These are phyloP conservation scores for Spongiforma sp. DNA, from an alignment of 1,284 basidiomycete species.

Conservation along the genomic window DNA sequence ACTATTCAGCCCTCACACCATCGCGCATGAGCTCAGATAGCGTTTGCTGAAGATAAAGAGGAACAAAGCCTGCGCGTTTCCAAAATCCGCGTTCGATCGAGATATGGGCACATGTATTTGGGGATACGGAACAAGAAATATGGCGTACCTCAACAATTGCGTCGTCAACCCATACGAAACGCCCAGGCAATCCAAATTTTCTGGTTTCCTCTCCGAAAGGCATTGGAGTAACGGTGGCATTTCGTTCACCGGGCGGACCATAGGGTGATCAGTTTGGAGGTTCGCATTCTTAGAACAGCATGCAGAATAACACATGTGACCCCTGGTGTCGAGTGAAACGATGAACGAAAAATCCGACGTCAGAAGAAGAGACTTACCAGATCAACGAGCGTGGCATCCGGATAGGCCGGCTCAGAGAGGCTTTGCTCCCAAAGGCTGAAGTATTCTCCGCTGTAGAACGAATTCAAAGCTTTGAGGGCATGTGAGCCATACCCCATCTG, in stretches of 20 bases:
- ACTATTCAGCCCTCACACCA: conserved; percentile 83
- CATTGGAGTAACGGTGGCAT: conserved; percentile 97
- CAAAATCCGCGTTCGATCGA: conserved; percentile 71
- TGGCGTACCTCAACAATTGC: conserved; percentile 72
- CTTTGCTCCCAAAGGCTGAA: conserved; percentile 84
- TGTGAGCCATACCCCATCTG: conserved; percentile 98
- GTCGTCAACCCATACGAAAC: conserved; percentile 96
- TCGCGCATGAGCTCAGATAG: conserved; percentile 92
- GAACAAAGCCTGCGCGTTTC: conserved; percentile 93
- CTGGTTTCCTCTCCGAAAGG: conserved; percentile 90
- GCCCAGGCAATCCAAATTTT: conserved; percentile 93
- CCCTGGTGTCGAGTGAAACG: conserved; percentile 3
- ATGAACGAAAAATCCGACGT: conserved; percentile 5
- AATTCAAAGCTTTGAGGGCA: conserved; percentile 85
- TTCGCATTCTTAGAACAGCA: conserved; percentile 41
- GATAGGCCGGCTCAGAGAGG: conserved; percentile 58
- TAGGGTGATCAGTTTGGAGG: conserved; percentile 78
- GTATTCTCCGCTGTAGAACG: conserved; percentile 93
- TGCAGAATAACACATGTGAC: not conserved
- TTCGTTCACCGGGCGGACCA: conserved; percentile 72
- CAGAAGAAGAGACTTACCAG: conserved; percentile 52
- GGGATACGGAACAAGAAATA: not conserved
- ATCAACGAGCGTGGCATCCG: conserved; percentile 63
- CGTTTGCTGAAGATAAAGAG: conserved; percentile 94
- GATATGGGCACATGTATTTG: not conserved